Percentiles rank a stretch among this genome's conserved stretches.
phyloP scores from a whole-genome alignment of 805 yeast genomes.

The Candida dajiaensis region DNA sequence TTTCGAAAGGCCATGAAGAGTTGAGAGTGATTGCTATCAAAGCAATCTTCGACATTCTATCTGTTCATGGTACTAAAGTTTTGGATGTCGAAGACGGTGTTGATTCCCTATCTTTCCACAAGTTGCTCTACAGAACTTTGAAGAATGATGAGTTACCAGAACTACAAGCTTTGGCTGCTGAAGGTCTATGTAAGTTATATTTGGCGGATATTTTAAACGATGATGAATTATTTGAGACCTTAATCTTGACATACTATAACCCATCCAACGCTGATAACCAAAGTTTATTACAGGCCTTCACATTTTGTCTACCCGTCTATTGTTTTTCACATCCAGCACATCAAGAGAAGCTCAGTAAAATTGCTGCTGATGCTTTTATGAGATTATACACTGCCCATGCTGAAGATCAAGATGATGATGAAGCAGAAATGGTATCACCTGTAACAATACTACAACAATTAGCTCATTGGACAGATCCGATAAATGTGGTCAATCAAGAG shows the following conservation, averaged over 20 bases:
- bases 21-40: conserved; percentile 59
- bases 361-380: conserved; percentile 60
- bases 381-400: conserved; percentile 45
- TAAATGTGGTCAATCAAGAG: conserved; percentile 45
- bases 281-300: conserved; percentile 67
- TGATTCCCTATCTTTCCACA: conserved; percentile 60
- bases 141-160: conserved; percentile 51
- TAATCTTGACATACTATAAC: conserved; percentile 70
- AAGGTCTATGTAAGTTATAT: conserved; percentile 77
- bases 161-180: conserved; percentile 77
- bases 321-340: conserved; percentile 70
- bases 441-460: conserved; percentile 61
- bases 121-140: conserved; percentile 62
- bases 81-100: conserved; percentile 57
- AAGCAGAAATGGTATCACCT: conserved; percentile 32
- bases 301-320: conserved; percentile 86
- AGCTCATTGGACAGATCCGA: conserved; percentile 82
- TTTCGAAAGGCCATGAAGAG: conserved; percentile 58
- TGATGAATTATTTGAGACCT: conserved; percentile 63
- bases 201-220: conserved; percentile 71
- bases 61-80: conserved; percentile 68
- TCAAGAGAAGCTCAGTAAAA: conserved; percentile 57
- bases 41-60: conserved; percentile 70
- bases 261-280: conserved; percentile 59
- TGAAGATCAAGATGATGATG: conserved; percentile 29